Evolutionary conservation across 495 filamentous ascomycete genomes (phyloP).

Genomic region (Copromyces sp.): DNA sequence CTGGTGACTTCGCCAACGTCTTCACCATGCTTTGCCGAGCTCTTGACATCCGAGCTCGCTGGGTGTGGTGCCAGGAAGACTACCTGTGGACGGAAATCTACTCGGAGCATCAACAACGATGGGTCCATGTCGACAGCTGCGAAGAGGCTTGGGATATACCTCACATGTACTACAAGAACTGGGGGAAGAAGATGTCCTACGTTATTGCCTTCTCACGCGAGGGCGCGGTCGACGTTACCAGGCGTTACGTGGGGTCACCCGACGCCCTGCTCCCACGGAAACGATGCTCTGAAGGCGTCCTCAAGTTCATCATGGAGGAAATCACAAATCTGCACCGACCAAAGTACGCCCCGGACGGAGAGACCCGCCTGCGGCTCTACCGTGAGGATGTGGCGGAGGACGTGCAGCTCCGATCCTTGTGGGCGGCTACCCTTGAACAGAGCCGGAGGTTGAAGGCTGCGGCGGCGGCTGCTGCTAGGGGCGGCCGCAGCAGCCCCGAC

Average conservation of each 20-base stretch:
- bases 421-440: background rate
- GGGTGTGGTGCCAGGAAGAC: slow-evolving; percentile 98
- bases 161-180: slow-evolving; percentile 84
- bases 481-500: background rate
- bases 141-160: slow-evolving; percentile 96
- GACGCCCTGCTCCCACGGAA: slow-evolving; percentile 40
- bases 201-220: slow-evolving; percentile 95
- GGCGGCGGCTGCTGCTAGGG: background rate
- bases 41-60: slow-evolving; percentile 79
- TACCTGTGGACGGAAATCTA: slow-evolving; percentile 98
- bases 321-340: slow-evolving; percentile 67
- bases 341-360: slow-evolving; percentile 58
- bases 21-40: slow-evolving; percentile 98
- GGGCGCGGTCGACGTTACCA: slow-evolving; percentile 89
- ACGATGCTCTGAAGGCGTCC: slow-evolving; percentile 74
- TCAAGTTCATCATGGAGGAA: slow-evolving; percentile 81
- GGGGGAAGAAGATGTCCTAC: slow-evolving; percentile 91
- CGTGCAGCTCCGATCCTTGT: slow-evolving; percentile 52
- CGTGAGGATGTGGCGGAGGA: slow-evolving; percentile 88
- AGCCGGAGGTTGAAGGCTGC: background rate
- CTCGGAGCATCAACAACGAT: slow-evolving; percentile 83
- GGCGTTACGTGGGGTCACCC: slow-evolving; percentile 59
- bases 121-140: slow-evolving; percentile 95
- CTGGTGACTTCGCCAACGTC: slow-evolving; percentile 96
- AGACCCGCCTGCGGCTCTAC: slow-evolving; percentile 68